Conservation (phyloP, 345 rosid species). For the Stellera chamaejasme region DNA sequence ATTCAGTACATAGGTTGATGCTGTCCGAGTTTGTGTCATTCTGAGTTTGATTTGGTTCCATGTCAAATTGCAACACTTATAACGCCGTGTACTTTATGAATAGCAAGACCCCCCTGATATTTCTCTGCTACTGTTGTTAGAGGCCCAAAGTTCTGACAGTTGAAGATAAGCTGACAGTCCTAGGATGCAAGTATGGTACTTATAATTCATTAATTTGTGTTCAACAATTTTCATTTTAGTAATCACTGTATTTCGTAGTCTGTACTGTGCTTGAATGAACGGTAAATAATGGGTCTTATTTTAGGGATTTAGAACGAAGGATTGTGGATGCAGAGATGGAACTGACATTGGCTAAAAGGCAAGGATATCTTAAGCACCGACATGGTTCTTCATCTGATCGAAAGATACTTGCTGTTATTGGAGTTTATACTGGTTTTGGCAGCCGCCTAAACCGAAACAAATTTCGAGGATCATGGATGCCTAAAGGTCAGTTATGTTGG, state of each 20-base stretch:
- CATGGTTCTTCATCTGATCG: constrained; percentile 39
- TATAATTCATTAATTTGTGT: background rate
- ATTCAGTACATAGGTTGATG: background rate
- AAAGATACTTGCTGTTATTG: constrained; percentile 84
- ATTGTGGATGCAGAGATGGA: constrained; percentile 95
- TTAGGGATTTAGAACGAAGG: constrained; percentile 84
- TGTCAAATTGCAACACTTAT: background rate
- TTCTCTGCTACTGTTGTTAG: constrained; percentile 30
- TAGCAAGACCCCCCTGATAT: constrained; percentile 6
- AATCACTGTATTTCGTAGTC: background rate
- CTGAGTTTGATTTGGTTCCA: constrained; percentile 1
- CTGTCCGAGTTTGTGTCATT: background rate
- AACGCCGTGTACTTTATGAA: background rate
- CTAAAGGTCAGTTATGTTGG: constrained; percentile 43
- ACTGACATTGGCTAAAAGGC: constrained; percentile 86
- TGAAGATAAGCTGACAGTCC: constrained; percentile 66
- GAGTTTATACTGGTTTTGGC: constrained; percentile 94
- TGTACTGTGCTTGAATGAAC: constrained; percentile 1
- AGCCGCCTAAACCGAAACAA: constrained; percentile 64
- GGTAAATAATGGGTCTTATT: constrained; percentile 7
- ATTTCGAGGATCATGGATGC: constrained; percentile 96
- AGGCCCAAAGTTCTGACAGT: constrained; percentile 83
- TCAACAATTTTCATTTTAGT: background rate
- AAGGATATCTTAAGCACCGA: constrained; percentile 60
- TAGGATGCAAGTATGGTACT: constrained; percentile 87